Conservation (phyloP, 2,329 filamentous ascomycete species). For the Diaporthe sp. region DNA sequence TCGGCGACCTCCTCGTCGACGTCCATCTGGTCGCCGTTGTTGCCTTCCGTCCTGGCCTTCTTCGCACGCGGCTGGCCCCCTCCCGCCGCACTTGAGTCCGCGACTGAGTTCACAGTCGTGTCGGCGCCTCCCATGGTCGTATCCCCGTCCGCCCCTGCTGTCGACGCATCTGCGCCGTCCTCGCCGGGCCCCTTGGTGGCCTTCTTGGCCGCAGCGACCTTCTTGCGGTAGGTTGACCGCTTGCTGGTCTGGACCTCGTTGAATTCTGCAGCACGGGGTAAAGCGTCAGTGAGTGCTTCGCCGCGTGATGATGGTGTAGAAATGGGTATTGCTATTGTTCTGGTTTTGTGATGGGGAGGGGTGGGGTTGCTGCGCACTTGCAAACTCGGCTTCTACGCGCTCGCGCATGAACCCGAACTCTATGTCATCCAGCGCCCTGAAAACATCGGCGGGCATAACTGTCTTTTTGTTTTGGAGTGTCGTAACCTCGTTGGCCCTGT, state of each 20-base stretch:
- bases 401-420: conserved; percentile 81
- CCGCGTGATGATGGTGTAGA: not conserved
- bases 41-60: conserved; percentile 56
- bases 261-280: conserved; percentile 67
- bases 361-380: conserved; percentile 67
- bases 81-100: conserved; percentile 24
- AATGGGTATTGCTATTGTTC: not conserved
- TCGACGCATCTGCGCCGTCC: conserved; percentile 47
- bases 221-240: conserved; percentile 79
- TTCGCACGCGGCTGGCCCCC: conserved; percentile 51
- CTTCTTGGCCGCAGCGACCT: conserved; percentile 75
- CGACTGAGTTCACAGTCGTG: conserved; percentile 42
- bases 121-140: conserved; percentile 42
- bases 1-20: conserved; percentile 57
- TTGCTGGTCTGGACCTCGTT: conserved; percentile 81
- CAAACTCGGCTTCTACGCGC: conserved; percentile 81
- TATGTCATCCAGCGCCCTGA: conserved; percentile 81
- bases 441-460: conserved; percentile 81
- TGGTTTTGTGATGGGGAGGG: not conserved
- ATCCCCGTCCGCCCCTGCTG: conserved; percentile 50
- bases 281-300: conserved; percentile 24
- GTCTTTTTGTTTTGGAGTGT: conserved; percentile 80
- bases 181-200: conserved; percentile 49
- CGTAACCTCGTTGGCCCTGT: conserved; percentile 81
- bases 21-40: conserved; percentile 63